Base-by-base conservation (phyloP, 2,329 filamentous ascomycete species). In the Knoxdaviesia proteae region DNA sequence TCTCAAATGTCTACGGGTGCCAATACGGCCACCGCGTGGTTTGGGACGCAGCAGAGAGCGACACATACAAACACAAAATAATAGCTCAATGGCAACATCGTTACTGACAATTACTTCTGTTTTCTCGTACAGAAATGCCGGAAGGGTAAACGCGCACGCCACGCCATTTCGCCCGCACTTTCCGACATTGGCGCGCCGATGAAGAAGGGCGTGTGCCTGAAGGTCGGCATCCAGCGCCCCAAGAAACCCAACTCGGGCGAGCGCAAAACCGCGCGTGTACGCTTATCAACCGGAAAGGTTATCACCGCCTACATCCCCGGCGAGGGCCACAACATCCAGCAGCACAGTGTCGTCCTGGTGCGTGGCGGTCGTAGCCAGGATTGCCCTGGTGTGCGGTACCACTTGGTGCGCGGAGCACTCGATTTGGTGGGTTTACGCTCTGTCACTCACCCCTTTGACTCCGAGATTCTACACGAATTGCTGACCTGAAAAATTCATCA, bases 161-260 rank as follows among this genome's bases (percentile, higher is more conserved):
- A 93, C 62, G 74, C 83, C 51, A 77, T 84, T 42, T 96, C 88
- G 3, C 90, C 90, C 0, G 87, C 88, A 29, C 71, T 98, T 43
- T 68, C 69, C 41, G 69, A 68, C 48, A 70, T 69, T 47, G 60
- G 74, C 42, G 71, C 82, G 38, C 86, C 90, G 4, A 74, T 81
- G 56, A 78, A 94, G 63, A 96, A 96, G 67, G 90, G 88, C 52
- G 90, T 98, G 35, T 96, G 90, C 60, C 65, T 98, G 49, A 87
- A 92, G 58, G 90, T 96, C 47, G 86, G 84, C 54, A 83, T 87
- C 52, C 86, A 82, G 52, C 86, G 90, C 55, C 90, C 90, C 44
- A 98, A 98, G 77, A 98, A 98, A 64, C 90, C 90, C 50, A 98
- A 98, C 62, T 98, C 90, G 32, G 90, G 87, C 44, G 86, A 96